Conservation (phyloP, 2,329 filamentous ascomycete genomes). For the Sarocladiaceae sp. region DNA sequence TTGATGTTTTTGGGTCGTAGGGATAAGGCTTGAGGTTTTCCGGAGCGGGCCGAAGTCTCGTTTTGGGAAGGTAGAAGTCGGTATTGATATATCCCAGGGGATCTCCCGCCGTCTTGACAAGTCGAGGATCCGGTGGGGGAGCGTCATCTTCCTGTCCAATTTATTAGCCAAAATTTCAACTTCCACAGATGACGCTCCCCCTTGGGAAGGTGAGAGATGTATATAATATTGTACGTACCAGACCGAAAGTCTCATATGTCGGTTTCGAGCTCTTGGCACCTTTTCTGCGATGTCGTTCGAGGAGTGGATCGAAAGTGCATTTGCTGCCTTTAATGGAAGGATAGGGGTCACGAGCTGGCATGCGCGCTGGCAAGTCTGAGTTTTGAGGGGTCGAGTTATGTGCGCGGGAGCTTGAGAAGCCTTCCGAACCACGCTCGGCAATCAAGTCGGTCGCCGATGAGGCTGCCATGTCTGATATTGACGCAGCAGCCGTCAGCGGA, state of each 20-base stretch:
- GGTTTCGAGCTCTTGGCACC: constrained; percentile 51
- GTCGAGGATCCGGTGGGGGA: constrained; percentile 74
- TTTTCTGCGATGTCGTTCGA: constrained; percentile 44
- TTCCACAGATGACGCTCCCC: constrained; percentile 55
- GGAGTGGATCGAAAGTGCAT: constrained; percentile 55
- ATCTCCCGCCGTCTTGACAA: constrained; percentile 55
- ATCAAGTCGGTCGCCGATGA: constrained; percentile 34
- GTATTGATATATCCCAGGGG: constrained; percentile 61
- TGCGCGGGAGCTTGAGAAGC: constrained; percentile 21
- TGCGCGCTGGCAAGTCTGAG: constrained; percentile 32
- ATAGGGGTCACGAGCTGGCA: constrained; percentile 51
- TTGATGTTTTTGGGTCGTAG: constrained; percentile 75
- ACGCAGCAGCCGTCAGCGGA: constrained; percentile 39
- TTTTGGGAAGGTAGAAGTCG: constrained; percentile 64
- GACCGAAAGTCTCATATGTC: constrained; percentile 56
- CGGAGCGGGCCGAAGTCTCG: constrained; percentile 62
- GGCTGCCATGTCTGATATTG: constrained; percentile 50
- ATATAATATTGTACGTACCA: constrained; percentile 49
- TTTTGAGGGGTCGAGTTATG: constrained; percentile 27
- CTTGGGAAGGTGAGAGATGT: constrained; percentile 26
- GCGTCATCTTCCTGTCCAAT: constrained; percentile 69
- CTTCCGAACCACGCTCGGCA: constrained; percentile 20
- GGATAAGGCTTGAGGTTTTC: constrained; percentile 77
- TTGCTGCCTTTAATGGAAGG: constrained; percentile 49
- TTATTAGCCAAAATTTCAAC: constrained; percentile 50